Evolutionary conservation across 306 rosid genomes (phyloP), one percentile per base, ranked within the genome.

Genomic region (Begonia masoniana): DNA sequence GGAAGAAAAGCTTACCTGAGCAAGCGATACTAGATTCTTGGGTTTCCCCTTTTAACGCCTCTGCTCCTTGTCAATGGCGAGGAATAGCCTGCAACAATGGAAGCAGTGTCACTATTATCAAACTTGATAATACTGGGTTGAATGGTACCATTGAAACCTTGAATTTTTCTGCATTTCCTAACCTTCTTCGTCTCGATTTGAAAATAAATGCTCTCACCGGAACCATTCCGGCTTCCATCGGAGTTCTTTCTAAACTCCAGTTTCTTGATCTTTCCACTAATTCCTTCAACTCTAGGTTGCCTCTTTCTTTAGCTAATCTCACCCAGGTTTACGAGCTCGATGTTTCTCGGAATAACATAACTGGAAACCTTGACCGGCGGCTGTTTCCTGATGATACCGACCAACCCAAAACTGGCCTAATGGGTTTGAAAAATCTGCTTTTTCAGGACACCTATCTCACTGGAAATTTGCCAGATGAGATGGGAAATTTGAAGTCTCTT

Each of bases 191-290:
- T 31, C 81, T 79, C 2, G 83, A 74, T 68, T 86, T 79, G 61
- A 74, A 74, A 51, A 6, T 0, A 6, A 82, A 82, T 50, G 36
- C 58, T 15, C 79, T 78, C 63, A 46, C 59, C 5, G 92, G 83
- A 13, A 10, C 14, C 6, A 76, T 78, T 13, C 91, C 91, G 16
- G 13, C 56, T 19, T 61, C 52, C 45, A 71, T 82, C 55, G 86
- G 92, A 0, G 35, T 59, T 0, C 76, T 67, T 50, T 68, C 83
- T 2, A 82, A 66, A 4, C 86, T 82, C 11, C 72, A 55, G 5
- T 76, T 13, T 13, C 86, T 82, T 47, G 85, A 82, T 26, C 83
- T 82, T 31, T 77, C 84, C 31, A 62, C 68, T 0, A 81, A 77
- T 47, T 42, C 36, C 12, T 53, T 81, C 48, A 72, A 64, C 43